phyloP scores from a whole-genome alignment of 2,329 filamentous ascomycete genomes.

The Plectosphaerella cucumerina region DNA sequence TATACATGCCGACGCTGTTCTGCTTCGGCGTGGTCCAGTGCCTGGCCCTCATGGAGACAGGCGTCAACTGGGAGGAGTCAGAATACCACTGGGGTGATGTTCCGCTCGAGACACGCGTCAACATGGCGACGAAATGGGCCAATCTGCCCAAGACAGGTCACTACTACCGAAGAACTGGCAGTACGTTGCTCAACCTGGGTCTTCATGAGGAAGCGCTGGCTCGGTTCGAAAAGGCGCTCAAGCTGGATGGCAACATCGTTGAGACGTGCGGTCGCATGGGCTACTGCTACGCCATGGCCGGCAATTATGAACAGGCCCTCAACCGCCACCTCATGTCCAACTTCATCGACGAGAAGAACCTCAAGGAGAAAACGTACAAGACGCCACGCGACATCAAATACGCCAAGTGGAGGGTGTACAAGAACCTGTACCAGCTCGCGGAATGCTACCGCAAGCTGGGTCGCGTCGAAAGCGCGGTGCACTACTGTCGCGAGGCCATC shows the following conservation, averaged over 20 bases:
- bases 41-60: constrained; percentile 32
- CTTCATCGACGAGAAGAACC: constrained; percentile 24
- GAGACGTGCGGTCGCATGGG: constrained; percentile 36
- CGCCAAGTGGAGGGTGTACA: constrained; percentile 34
- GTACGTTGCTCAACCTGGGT: constrained; percentile 32
- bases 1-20: constrained; percentile 33
- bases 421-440: constrained; percentile 33
- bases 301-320: constrained; percentile 28
- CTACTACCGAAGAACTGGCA: constrained; percentile 34
- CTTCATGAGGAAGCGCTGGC: constrained; percentile 28
- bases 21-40: constrained; percentile 40
- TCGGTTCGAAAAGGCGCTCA: constrained; percentile 30
- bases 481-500: constrained; percentile 32
- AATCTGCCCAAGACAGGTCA: constrained; percentile 27
- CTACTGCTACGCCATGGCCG: constrained; percentile 31
- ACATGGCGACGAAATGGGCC: constrained; percentile 31
- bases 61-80: constrained; percentile 30
- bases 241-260: constrained; percentile 30
- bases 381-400: constrained; percentile 18
- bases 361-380: constrained; percentile 18
- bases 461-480: constrained; percentile 24
- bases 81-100: constrained; percentile 31
- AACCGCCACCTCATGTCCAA: constrained; percentile 31
- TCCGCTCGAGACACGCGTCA: constrained; percentile 26
- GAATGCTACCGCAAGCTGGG: constrained; percentile 28